These are phyloP conservation scores for Sclerospora graminicola DNA, from an alignment of 352 stramenopile genomes.

Conservation along the genomic window DNA sequence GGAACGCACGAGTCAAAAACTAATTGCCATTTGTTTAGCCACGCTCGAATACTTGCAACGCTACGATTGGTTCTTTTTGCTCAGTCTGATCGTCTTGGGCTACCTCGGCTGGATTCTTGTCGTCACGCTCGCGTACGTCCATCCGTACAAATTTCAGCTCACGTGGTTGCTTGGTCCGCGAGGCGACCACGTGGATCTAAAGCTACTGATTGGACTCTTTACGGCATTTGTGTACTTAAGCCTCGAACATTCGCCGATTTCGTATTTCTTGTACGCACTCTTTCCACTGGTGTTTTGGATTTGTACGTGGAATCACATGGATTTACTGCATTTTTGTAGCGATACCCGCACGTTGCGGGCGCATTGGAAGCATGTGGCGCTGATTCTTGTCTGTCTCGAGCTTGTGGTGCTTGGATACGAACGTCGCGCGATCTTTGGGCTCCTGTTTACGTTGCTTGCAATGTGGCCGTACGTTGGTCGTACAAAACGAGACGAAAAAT, in stretches of 20 bases:
- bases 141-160: conserved; percentile 26
- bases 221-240: conserved; percentile 39
- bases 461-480: too few relatives aligned
- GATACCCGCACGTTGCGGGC: conserved; percentile 1
- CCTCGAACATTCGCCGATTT: conserved; percentile 54
- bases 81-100: conserved; percentile 58
- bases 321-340: conserved; percentile 16
- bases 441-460: conserved; percentile 49
- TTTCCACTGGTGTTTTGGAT: conserved; percentile 65
- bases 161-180: conserved; percentile 15
- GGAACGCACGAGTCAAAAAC: conserved; percentile 34
- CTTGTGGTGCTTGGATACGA: conserved; percentile 63
- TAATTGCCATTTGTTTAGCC: conserved; percentile 72
- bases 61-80: conserved; percentile 79
- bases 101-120: conserved; percentile 76
- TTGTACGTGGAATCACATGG: conserved; percentile 36
- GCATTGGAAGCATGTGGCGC: conserved; percentile 22
- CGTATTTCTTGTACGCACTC: conserved; percentile 67
- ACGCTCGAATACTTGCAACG: conserved; percentile 71
- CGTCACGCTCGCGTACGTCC: conserved; percentile 40
- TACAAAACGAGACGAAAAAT: too few relatives aligned
- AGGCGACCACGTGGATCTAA: conserved; percentile 22
- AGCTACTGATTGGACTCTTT: conserved; percentile 8
- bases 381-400: conserved; percentile 43
- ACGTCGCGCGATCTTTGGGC: conserved; percentile 49